phyloP scores from a whole-genome alignment of 345 rosid species.

The Draba incana region DNA sequence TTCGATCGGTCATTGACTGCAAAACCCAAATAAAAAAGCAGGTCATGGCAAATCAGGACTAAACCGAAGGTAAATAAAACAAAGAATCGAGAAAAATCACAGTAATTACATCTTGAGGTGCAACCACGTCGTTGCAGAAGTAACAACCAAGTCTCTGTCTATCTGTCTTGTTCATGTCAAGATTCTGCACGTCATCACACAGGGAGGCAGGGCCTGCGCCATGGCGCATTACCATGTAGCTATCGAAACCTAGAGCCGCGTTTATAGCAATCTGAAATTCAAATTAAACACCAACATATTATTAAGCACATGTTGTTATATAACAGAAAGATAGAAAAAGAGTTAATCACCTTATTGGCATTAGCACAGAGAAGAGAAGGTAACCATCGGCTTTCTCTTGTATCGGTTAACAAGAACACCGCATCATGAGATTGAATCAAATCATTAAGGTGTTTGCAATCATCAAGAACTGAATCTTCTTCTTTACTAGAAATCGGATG shows the following conservation, averaged over 20 bases:
- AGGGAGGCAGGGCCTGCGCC: slow-evolving; percentile 74
- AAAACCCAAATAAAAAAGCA: not conserved
- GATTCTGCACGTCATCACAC: slow-evolving; percentile 49
- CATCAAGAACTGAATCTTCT: slow-evolving; percentile 70
- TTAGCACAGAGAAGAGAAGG: slow-evolving; percentile 84
- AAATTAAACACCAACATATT: slow-evolving; percentile 10
- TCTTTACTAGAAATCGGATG: slow-evolving; percentile 83
- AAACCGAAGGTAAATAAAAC: not conserved
- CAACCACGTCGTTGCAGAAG: slow-evolving; percentile 97
- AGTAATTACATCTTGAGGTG: slow-evolving; percentile 82
- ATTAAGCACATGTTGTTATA: slow-evolving; percentile 2
- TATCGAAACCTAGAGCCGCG: slow-evolving; percentile 95
- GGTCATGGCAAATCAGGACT: not conserved
- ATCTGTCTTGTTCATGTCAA: slow-evolving; percentile 46
- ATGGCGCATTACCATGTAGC: slow-evolving; percentile 97
- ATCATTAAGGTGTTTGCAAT: slow-evolving; percentile 66
- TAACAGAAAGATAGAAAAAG: not conserved
- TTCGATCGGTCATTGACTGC: slow-evolving; percentile 94
- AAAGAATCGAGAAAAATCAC: not conserved
- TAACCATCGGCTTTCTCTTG: slow-evolving; percentile 98
- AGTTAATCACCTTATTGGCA: slow-evolving; percentile 65
- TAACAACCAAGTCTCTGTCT: slow-evolving; percentile 85
- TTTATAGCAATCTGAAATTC: slow-evolving; percentile 74
- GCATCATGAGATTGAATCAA: slow-evolving; percentile 86
- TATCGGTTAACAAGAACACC: slow-evolving; percentile 91